These are phyloP conservation scores for Cryptosporidium sp. DNA, from an alignment of 169 alveolate genomes.

Conservation along the genomic window DNA sequence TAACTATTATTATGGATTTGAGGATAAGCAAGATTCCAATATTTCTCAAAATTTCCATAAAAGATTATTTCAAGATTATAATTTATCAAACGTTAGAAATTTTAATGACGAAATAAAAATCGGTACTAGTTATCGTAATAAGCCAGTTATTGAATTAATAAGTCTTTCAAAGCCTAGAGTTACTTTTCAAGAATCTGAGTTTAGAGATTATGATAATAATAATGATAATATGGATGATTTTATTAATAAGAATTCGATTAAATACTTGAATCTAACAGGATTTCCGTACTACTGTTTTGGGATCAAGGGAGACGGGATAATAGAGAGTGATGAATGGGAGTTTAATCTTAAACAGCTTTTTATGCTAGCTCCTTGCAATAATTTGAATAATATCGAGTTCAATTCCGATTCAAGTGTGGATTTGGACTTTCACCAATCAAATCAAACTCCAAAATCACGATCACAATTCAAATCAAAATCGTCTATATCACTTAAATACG, in stretches of 20 bases:
- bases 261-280: constrained; percentile 49
- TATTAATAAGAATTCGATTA: not conserved
- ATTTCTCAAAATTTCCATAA: no score
- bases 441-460: not conserved
- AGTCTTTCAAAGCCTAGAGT: not conserved
- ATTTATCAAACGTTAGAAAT: not conserved
- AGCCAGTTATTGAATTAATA: not conserved
- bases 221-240: not conserved
- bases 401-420: not conserved
- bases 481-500: constrained; percentile 13
- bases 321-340: not conserved
- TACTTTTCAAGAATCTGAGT: not conserved
- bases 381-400: not conserved
- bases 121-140: no score
- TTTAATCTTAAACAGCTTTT: constrained; percentile 10
- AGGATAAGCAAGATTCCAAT: not conserved
- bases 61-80: no score
- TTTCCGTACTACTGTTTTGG: constrained; percentile 48
- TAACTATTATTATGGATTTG: not conserved
- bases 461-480: not conserved
- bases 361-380: constrained; percentile 6
- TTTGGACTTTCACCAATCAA: not conserved
- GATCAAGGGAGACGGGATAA: not conserved
- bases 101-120: not conserved
- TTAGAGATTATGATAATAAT: no score